Evolutionary conservation across 2,329 filamentous ascomycete species (phyloP).

Genomic region (Penicillium sp.): DNA sequence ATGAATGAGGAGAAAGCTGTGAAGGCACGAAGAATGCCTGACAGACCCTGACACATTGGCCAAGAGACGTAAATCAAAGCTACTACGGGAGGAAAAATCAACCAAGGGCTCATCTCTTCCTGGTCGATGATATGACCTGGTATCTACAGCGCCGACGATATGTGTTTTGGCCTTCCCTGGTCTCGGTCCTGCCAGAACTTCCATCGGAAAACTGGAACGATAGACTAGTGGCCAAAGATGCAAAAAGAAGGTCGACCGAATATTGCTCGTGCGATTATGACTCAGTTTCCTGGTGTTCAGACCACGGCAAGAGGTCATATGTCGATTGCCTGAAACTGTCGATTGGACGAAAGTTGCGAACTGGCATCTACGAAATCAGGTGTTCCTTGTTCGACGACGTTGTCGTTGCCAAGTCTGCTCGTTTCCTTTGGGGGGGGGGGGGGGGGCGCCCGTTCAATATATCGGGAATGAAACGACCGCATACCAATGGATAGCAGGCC

Average conservation of each 20-base stretch:
- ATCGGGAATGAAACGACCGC: constrained; percentile 39
- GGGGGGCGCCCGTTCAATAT: too few species aligned
- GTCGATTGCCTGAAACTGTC: constrained; percentile 22
- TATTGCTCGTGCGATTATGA: constrained; percentile 18
- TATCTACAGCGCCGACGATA: constrained; percentile 26
- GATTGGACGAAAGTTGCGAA: constrained; percentile 21
- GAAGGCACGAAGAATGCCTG: neutral
- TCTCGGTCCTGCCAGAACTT: constrained; percentile 20
- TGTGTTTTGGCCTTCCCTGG: constrained; percentile 32
- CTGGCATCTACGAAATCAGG: constrained; percentile 26
- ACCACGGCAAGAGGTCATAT: constrained; percentile 22
- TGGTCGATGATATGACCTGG: constrained; percentile 3
- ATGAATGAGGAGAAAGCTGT: constrained; percentile 2
- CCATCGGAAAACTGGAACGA: constrained; percentile 34
- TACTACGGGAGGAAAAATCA: neutral
- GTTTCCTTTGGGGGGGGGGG: constrained; percentile 43
- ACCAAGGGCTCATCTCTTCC: neutral
- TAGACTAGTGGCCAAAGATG: constrained; percentile 21
- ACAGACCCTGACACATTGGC: too few species aligned
- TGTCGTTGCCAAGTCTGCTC: constrained; percentile 39
- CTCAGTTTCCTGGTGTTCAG: constrained; percentile 20
- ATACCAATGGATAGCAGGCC: constrained; percentile 39
- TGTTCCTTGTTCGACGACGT: constrained; percentile 13
- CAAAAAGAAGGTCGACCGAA: constrained; percentile 14
- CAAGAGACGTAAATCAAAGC: neutral